These are phyloP conservation scores for Globisporangium echinulatum DNA, from an alignment of 352 stramenopile genomes.

Conservation along the genomic window DNA sequence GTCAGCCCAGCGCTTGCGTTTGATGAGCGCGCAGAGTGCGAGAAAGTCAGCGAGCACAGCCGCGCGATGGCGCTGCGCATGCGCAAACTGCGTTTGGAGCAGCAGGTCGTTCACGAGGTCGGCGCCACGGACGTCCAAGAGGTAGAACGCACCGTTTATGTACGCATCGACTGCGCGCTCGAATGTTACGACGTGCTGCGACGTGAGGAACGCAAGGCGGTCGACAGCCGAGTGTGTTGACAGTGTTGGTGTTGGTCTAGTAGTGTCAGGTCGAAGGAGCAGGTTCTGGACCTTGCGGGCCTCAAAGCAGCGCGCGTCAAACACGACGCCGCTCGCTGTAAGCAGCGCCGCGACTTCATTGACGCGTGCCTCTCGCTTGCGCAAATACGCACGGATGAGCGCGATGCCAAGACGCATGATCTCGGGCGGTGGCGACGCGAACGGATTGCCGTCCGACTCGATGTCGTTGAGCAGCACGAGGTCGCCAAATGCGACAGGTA, in stretches of 20 bases:
- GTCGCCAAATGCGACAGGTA: conserved; percentile 53
- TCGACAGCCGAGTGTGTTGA: no score
- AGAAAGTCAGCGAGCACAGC: conserved; percentile 48
- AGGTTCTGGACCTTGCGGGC: conserved; percentile 29
- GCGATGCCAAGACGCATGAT: conserved; percentile 49
- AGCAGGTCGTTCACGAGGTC: conserved; percentile 54
- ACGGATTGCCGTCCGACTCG: conserved; percentile 69
- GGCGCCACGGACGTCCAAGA: conserved; percentile 35
- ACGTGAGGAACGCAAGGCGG: conserved; percentile 39
- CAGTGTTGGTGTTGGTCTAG: neutral
- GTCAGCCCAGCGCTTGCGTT: conserved; percentile 61
- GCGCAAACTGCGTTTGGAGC: conserved; percentile 40
- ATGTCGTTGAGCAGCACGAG: conserved; percentile 34
- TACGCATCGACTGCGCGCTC: conserved; percentile 50
- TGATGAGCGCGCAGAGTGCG: conserved; percentile 43
- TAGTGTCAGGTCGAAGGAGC: conserved; percentile 9
- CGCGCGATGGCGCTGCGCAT: conserved; percentile 45
- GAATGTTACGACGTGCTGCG: conserved; percentile 40
- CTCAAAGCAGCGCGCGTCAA: conserved; percentile 36
- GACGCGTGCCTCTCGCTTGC: conserved; percentile 53
- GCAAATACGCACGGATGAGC: conserved; percentile 44
- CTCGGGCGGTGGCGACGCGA: conserved; percentile 55
- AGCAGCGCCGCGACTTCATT: conserved; percentile 43
- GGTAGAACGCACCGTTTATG: conserved; percentile 68
- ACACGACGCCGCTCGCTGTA: conserved; percentile 22